Percentiles rank a stretch among this genome's conserved stretches.
phyloP scores from a whole-genome alignment of 345 rosid genomes.

The Linum trigynum region DNA sequence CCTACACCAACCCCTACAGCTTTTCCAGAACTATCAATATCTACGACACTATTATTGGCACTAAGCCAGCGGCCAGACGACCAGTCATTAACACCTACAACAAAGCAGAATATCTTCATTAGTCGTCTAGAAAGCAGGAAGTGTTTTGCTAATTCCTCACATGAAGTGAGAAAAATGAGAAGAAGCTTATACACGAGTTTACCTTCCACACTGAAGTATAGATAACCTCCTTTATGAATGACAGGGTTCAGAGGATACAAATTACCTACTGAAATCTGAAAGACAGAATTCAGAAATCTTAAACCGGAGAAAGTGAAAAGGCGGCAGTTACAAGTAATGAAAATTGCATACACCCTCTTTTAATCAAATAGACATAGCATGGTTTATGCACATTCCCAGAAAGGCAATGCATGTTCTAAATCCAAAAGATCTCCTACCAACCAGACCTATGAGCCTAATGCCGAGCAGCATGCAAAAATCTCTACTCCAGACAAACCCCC shows the following conservation, averaged over 20 bases:
- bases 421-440: too few relatives aligned
- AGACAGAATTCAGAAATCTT: conserved; percentile 12
- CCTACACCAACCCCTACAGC: conserved; percentile 65
- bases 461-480: too few relatives aligned
- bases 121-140: neutral
- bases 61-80: conserved; percentile 62
- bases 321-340: neutral
- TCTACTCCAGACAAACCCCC: too few relatives aligned
- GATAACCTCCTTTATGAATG: conserved; percentile 39
- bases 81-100: conserved; percentile 43
- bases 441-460: too few relatives aligned
- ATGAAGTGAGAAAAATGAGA: neutral
- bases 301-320: neutral
- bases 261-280: conserved; percentile 82
- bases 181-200: neutral
- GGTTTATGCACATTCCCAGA: too few relatives aligned
- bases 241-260: conserved; percentile 65
- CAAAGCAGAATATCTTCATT: neutral
- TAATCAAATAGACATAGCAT: neutral
- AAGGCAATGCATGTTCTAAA: too few relatives aligned
- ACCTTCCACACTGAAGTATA: conserved; percentile 64
- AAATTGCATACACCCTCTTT: too few relatives aligned
- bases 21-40: conserved; percentile 54
- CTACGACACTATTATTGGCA: conserved; percentile 50
- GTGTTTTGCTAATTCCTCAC: neutral